Evolutionary conservation across 129 eudicot species (phyloP), one percentile per base, ranked within the genome.

Genomic region (Ambrosia trifida): DNA sequence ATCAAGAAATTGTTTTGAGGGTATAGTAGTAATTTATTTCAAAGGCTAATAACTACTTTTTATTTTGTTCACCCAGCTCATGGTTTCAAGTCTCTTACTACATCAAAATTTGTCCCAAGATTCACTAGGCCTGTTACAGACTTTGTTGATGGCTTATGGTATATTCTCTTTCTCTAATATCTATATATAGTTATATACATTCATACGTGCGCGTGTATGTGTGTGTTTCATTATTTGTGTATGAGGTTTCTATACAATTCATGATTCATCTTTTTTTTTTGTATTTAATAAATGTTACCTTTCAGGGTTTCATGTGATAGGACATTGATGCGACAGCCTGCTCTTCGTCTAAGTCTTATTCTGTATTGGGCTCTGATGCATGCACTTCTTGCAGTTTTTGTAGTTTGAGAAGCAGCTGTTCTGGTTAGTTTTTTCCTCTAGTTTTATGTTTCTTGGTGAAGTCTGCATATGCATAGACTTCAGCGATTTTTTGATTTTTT

Each of bases 1-100:
- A 49, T 64, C 40, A 47, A 73, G 36, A 73, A 36, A 65, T 62
- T 74, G 64, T 32, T 74, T 51, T 31, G 28, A 35, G 30, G 78
- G 11, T 74, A 49, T 47, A 74, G 12, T 49, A 52, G 64, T 58
- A 16, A 74, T 18, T 47, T 19, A 32, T 32, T 74, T 40, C 68
- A 46, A 40, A 64, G 20, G 11, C 66, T 76, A 57, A 12, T 67
- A 19, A 35, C 35, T 40, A 33, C 60, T 49, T 45, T 49, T 47
- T n/a, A 28, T 70, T 68, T 64, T 74, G 40, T 49, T 69, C 58
- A 4, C 66, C 66, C 92, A 93, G 98, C 96, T 78, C 98, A 93
- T 82, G 98, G 98, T 44, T 93, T 93, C 85, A 93, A 89, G 90
- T 93, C 98, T 64, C 96, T 93, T 41, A 85, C 98, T 12, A 87